Evolutionary conservation across 371 early-diverging fungal genomes (phyloP), one percentile per base, ranked within the genome.

Genomic region (Apophysomyces trapeziformis): DNA sequence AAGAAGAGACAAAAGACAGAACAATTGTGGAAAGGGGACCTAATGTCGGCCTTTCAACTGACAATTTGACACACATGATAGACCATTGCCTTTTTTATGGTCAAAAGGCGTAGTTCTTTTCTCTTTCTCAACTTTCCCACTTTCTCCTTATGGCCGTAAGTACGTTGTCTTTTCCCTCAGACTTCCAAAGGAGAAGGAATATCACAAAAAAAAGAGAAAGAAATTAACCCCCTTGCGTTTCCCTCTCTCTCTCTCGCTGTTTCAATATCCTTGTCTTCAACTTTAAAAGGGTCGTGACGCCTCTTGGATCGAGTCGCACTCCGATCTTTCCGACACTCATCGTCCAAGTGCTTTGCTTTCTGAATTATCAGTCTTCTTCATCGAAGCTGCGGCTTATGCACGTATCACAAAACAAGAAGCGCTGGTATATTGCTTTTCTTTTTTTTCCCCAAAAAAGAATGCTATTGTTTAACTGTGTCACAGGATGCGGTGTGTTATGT

Each of bases 381-480:
- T 66, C 54, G 70, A 64, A 54, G 76, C 65, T 56, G 70, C 57
- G 58, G 70, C 60, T 35, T 76, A 65, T 66, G 67, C 16, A 45
- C 61, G 36, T 64, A 67, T 67, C 47, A 70, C 69, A 65, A 68
- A 68, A 67, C 72, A 77, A 61, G 71, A 77, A 38, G 70, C 69
- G 12, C 9, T 70, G 68, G 75, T 71, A 73, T 57, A 50, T 7
- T 16, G 44, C 38, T 43, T 47, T 45, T 18, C 56, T 46, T 41
- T 61, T 43, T 44, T 63, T 13, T 41, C 13, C 13, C 1, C 13
- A n/a, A 13, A 11, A 13, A 11, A 41, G 8, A 8, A 8, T 41
- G 13, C 5, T 41, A 41, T 41, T 2, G 13, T 41, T 41, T 11
- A 41, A 41, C 41, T 46, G 26, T 26, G 14, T 36, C 56, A 26